These are phyloP conservation scores for Plasmodium ovale DNA, from an alignment of 169 alveolate genomes.

Conservation along the genomic window DNA sequence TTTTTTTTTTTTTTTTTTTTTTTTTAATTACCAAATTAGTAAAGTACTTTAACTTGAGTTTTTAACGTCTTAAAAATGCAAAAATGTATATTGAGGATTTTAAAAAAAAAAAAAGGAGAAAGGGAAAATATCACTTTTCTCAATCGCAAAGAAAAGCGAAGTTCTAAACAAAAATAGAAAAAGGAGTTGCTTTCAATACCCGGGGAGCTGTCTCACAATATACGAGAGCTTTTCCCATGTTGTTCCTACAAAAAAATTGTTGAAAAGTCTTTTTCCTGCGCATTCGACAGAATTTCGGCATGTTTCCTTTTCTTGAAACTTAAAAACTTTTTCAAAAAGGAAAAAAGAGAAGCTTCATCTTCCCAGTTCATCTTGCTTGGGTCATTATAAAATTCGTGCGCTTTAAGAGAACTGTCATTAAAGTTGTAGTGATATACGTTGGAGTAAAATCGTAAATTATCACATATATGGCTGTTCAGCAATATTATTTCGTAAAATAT, in stretches of 20 bases:
- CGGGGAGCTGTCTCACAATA: no score
- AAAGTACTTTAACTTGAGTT: conserved; percentile 22
- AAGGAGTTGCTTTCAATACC: no score
- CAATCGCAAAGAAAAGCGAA: not conserved
- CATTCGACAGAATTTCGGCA: conserved; percentile 29
- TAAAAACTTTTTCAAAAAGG: conserved; percentile 53
- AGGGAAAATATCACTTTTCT: not conserved
- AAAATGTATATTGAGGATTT: not conserved
- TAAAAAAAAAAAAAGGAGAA: conserved; percentile 12
- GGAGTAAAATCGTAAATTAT: conserved; percentile 58
- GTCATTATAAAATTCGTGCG: conserved; percentile 42
- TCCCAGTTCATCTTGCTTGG: conserved; percentile 61
- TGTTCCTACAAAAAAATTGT: conserved; percentile 31
- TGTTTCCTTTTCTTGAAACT: conserved; percentile 54
- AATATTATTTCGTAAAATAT: conserved; percentile 71
- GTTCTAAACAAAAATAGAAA: no score
- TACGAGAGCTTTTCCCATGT: not conserved
- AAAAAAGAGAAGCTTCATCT: conserved; percentile 46
- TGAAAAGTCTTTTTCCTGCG: not conserved
- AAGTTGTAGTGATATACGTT: conserved; percentile 53
- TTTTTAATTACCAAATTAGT: not conserved
- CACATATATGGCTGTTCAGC: conserved; percentile 66
- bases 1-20: conserved; percentile 37
- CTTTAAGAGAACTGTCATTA: not conserved
- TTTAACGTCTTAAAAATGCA: not conserved